A percentile compares a stretch with the other conserved stretches of the same genome.
These are phyloP conservation scores for Typha latifolia DNA, from an alignment of 176 grass and related monocot genomes.

Conservation along the genomic window DNA sequence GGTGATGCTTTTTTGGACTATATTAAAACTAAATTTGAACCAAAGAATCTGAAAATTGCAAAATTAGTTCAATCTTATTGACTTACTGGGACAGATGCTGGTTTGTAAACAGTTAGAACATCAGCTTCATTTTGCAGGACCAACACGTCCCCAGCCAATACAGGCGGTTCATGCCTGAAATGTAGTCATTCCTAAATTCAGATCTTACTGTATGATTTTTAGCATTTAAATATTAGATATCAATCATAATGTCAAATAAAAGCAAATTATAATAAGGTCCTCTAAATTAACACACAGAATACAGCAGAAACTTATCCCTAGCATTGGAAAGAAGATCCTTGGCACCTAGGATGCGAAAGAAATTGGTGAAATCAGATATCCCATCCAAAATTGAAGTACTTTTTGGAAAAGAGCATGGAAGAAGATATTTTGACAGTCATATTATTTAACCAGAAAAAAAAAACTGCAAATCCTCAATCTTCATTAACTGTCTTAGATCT, in stretches of 20 bases:
- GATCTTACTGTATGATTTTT: neutral
- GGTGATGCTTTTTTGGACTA: neutral
- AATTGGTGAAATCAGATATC: no score
- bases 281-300: neutral
- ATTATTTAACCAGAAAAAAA: no score
- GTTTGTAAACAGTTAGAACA: conserved; percentile 82
- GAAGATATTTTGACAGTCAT: no score
- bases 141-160: conserved; percentile 59
- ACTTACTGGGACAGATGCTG: conserved; percentile 89
- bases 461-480: no score
- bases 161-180: conserved; percentile 87
- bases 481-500: no score
- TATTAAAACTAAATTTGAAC: no score
- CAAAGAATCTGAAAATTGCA: neutral
- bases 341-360: no score
- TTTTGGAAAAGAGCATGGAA: no score
- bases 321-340: neutral
- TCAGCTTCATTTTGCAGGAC: conserved; percentile 81
- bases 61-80: neutral
- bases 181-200: neutral
- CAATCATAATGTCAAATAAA: neutral
- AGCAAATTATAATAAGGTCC: neutral
- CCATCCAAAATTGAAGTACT: no score
- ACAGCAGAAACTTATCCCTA: neutral
- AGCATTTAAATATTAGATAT: neutral